Evolutionary conservation across 768 basidiomycete species (phyloP).

Genomic region (Phlebiopsis gigantea): DNA sequence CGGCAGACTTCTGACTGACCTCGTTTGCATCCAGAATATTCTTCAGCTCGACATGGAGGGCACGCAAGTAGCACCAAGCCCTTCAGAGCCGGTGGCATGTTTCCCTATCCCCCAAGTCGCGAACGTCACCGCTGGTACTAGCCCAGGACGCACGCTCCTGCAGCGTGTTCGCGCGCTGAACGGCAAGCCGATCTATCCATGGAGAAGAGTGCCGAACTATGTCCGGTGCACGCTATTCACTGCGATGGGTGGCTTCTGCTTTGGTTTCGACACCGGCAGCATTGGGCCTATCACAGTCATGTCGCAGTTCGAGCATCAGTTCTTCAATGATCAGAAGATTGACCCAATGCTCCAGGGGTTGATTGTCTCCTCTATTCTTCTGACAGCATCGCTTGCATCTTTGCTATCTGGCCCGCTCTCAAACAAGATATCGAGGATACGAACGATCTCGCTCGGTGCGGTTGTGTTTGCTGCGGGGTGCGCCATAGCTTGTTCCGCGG

Average conservation of each 20-base stretch:
- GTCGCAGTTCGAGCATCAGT: constrained; percentile 36
- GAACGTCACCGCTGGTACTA: background rate
- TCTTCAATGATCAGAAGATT: constrained; percentile 25
- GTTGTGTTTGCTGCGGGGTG: constrained; percentile 38
- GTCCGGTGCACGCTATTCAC: constrained; percentile 28
- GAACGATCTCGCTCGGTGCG: constrained; percentile 38
- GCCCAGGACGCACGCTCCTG: background rate
- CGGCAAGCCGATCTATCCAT: background rate
- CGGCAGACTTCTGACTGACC: too few species aligned
- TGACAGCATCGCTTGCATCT: constrained; percentile 37
- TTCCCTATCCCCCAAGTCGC: background rate
- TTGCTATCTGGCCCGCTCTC: constrained; percentile 37
- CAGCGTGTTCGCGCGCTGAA: background rate
- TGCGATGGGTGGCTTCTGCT: constrained; percentile 29
- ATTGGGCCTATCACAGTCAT: constrained; percentile 45
- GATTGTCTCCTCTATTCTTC: constrained; percentile 37
- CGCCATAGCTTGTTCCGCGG: constrained; percentile 32
- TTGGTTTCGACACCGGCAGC: constrained; percentile 31
- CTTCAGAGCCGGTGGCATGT: background rate
- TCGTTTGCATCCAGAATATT: background rate
- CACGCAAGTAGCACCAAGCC: background rate
- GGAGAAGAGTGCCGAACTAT: constrained; percentile 18
- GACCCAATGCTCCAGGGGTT: constrained; percentile 36
- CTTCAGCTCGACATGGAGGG: background rate
- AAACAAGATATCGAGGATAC: constrained; percentile 41